Evolutionary conservation across 345 rosid genomes (phyloP).

Genomic region (Moringa oleifera): DNA sequence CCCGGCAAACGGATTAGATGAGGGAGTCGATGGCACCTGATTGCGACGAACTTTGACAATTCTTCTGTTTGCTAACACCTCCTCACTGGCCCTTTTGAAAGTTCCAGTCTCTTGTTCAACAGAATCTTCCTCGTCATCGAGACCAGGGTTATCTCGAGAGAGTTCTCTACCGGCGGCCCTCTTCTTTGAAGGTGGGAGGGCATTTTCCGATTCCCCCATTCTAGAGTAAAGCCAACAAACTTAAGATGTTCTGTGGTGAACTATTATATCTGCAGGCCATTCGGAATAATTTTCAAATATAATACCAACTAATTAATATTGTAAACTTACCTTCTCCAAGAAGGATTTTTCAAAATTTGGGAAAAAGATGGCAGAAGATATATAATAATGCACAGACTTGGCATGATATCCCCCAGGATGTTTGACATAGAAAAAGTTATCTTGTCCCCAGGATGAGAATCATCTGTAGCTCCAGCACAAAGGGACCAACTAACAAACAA

Average conservation of each 20-base stretch:
- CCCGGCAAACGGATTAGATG: slow-evolving; percentile 84
- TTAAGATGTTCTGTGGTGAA: not conserved
- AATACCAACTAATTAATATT: not conserved
- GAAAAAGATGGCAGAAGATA: not conserved
- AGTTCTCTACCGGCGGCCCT: slow-evolving; percentile 92
- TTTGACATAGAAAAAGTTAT: not conserved
- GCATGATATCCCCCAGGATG: not conserved
- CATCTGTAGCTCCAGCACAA: too few relatives aligned
- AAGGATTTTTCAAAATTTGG: not conserved
- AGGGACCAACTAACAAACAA: too few relatives aligned
- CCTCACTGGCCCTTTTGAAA: slow-evolving; percentile 89
- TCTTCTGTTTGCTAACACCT: slow-evolving; percentile 75
- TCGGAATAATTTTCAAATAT: not conserved
- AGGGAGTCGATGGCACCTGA: slow-evolving; percentile 35
- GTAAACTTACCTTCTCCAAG: too few relatives aligned
- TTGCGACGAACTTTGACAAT: slow-evolving; percentile 72
- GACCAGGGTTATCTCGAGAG: slow-evolving; percentile 72
- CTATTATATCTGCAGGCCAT: slow-evolving; percentile 10
- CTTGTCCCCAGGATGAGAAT: too few relatives aligned
- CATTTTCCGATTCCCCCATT: slow-evolving; percentile 79
- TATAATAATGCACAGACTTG: not conserved
- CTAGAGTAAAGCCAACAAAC: slow-evolving; percentile 7
- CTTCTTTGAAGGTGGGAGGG: slow-evolving; percentile 85
- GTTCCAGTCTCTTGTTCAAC: slow-evolving; percentile 61
- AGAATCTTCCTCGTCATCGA: slow-evolving; percentile 76